Evolutionary conservation across 371 early-diverging fungal genomes (phyloP), one percentile per base, ranked within the genome.

Genomic region (Mucor lusitanicus): DNA sequence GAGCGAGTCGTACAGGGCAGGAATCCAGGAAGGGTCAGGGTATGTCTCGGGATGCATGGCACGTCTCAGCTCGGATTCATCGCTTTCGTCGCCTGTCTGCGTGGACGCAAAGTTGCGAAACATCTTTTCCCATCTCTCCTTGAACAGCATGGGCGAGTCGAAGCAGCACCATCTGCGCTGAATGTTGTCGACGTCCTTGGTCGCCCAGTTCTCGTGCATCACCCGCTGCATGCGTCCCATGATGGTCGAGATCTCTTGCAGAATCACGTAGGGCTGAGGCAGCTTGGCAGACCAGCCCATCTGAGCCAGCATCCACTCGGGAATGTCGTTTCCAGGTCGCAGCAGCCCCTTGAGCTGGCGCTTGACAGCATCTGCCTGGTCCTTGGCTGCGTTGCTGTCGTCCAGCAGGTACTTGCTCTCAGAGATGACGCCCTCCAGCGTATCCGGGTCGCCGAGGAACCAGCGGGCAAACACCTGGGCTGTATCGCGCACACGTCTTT

Each of bases 61-160:
- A 27, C 58, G 21, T 44, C 63, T 54, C 61, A 56, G 17, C 13
- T 63, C 63, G 15, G 68, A 68, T 39, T 68, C 68, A 32, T 63
- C 63, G 23, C 68, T 68, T 15, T 63, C 63, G 8, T 63, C 63
- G 25, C 25, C 37, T 6, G 33, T 50, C 37, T 63, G 63, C 17
- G 54, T 63, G 9, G 55, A 63, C 39, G 50, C 92, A 91, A 97
- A 95, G 54, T 96, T 95, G 39, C 80, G 77, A 71, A 98, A 94
- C 48, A 97, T 83, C 77, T 96, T 96, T 72, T 96, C 95, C 98
- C 98, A 98, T 6, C 98, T 87, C 80, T 98, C 98, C 65, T 87
- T 83, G 73, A 93, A 94, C 21, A 93, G 75, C 1, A 80, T 74
- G 1, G 92, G 90, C 30, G 87, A 88, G 67, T 94, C 94, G 68